A percentile compares a stretch with the other conserved stretches of the same genome.
phyloP scores from a whole-genome alignment of 2,329 filamentous ascomycete species.

The Rugonectria rugulosa region DNA sequence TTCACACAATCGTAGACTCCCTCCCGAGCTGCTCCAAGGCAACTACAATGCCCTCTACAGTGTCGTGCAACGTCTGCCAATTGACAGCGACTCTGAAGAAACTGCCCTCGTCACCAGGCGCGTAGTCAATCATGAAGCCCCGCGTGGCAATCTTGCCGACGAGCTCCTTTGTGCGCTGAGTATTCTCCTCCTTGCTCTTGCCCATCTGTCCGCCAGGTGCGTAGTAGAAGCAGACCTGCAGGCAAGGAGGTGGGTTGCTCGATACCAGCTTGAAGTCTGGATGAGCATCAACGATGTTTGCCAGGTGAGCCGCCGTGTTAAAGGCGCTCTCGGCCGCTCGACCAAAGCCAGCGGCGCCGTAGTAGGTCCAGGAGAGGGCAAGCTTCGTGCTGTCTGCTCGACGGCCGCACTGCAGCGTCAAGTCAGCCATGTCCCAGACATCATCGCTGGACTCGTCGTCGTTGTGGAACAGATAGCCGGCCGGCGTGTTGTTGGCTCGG shows the following conservation, averaged over 20 bases:
- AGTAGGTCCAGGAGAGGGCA: conserved; percentile 88
- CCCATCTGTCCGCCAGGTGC: conserved; percentile 62
- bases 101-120: conserved; percentile 61
- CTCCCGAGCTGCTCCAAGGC: conserved; percentile 57
- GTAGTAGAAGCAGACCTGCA: conserved; percentile 96
- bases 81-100: conserved; percentile 68
- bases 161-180: conserved; percentile 56
- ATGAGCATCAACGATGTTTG: conserved; percentile 60
- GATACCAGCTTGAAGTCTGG: conserved; percentile 76
- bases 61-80: conserved; percentile 59
- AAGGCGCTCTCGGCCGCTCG: conserved; percentile 76
- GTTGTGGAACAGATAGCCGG: conserved; percentile 84
- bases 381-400: conserved; percentile 87
- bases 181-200: conserved; percentile 54
- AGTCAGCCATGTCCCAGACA: conserved; percentile 87
- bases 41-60: conserved; percentile 60
- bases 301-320: conserved; percentile 73
- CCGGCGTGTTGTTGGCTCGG: conserved; percentile 82
- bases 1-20: conserved; percentile 15
- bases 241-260: conserved; percentile 79
- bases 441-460: conserved; percentile 58
- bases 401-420: conserved; percentile 93
- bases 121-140: conserved; percentile 69
- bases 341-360: conserved; percentile 78
- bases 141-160: conserved; percentile 55